Conservation (phyloP, 768 basidiomycete genomes). For the Amanita pallidorosea region DNA sequence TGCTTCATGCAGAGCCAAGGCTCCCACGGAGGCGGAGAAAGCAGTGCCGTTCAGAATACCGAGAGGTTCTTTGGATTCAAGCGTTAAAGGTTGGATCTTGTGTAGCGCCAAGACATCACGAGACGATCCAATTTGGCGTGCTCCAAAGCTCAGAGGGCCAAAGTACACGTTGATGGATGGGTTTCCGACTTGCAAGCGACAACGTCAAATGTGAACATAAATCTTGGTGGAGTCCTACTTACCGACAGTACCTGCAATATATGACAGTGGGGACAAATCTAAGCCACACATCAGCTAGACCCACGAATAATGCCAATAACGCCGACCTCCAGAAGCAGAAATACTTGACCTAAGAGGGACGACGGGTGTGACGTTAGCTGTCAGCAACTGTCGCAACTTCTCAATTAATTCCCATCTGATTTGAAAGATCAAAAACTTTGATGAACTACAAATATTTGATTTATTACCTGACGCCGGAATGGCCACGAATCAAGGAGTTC, state of each 20-base stretch:
- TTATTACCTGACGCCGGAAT: slow-evolving; percentile 56
- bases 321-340: slow-evolving; percentile 62
- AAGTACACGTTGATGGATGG: slow-evolving; percentile 56
- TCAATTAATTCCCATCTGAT: slow-evolving; percentile 60
- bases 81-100: slow-evolving; percentile 44
- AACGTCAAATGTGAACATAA: not conserved
- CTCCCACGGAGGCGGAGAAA: slow-evolving; percentile 62
- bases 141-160: slow-evolving; percentile 36
- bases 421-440: not conserved
- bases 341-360: slow-evolving; percentile 76
- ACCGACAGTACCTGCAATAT: slow-evolving; percentile 61
- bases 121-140: slow-evolving; percentile 41
- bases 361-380: slow-evolving; percentile 54
- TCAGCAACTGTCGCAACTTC: slow-evolving; percentile 53
- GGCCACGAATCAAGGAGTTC: slow-evolving; percentile 75
- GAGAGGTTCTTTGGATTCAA: slow-evolving; percentile 58
- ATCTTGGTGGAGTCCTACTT: slow-evolving; percentile 4
- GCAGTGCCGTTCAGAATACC: slow-evolving; percentile 71
- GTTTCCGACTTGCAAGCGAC: slow-evolving; percentile 29
- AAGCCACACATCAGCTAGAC: slow-evolving; percentile 3
- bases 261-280: slow-evolving; percentile 44
- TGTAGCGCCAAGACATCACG: slow-evolving; percentile 38
- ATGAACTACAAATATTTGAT: not conserved
- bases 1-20: slow-evolving; percentile 63
- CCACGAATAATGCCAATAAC: not conserved